A percentile compares a stretch with the other conserved stretches of the same genome.
Evolutionary conservation across 345 rosid genomes (phyloP).

Genomic region (Melaleuca quinquenervia): DNA sequence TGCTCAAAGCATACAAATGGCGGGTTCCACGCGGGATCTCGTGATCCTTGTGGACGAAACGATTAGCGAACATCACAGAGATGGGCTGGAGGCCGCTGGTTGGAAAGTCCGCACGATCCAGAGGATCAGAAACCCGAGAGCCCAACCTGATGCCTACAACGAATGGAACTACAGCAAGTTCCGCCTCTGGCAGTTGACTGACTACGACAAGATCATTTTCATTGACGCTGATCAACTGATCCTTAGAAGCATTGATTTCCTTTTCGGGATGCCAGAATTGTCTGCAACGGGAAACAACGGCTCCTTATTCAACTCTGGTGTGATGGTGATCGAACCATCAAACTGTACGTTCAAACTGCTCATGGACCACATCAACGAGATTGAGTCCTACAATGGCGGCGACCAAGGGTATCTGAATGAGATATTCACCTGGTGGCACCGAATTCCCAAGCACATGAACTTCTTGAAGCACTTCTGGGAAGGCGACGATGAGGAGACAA

Average conservation of each 20-base stretch:
- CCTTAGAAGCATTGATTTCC: conserved; percentile 31
- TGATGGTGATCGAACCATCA: conserved; percentile 38
- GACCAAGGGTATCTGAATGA: conserved; percentile 41
- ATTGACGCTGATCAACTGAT: conserved; percentile 35
- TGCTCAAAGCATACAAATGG: conserved; percentile 34
- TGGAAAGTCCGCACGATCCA: conserved; percentile 30
- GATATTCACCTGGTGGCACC: conserved; percentile 40
- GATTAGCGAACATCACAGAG: conserved; percentile 23
- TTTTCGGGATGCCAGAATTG: conserved; percentile 35
- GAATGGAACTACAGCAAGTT: conserved; percentile 50
- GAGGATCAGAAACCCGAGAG: conserved; percentile 36
- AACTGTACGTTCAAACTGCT: conserved; percentile 32
- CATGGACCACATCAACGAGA: conserved; percentile 31
- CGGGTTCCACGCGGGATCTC: conserved; percentile 32
- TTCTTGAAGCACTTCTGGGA: conserved; percentile 39
- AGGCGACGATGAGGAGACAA: conserved; percentile 25
- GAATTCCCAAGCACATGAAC: conserved; percentile 34
- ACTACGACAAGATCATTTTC: conserved; percentile 43
- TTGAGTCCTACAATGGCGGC: conserved; percentile 39
- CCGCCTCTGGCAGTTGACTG: conserved; percentile 40
- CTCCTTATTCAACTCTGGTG: conserved; percentile 34
- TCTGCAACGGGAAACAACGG: conserved; percentile 29
- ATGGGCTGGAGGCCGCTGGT: conserved; percentile 29
- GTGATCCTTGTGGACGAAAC: conserved; percentile 34
- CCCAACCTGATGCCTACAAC: conserved; percentile 26